phyloP scores from a whole-genome alignment of 1,284 basidiomycete species.

The Marasmius tenuissimus region DNA sequence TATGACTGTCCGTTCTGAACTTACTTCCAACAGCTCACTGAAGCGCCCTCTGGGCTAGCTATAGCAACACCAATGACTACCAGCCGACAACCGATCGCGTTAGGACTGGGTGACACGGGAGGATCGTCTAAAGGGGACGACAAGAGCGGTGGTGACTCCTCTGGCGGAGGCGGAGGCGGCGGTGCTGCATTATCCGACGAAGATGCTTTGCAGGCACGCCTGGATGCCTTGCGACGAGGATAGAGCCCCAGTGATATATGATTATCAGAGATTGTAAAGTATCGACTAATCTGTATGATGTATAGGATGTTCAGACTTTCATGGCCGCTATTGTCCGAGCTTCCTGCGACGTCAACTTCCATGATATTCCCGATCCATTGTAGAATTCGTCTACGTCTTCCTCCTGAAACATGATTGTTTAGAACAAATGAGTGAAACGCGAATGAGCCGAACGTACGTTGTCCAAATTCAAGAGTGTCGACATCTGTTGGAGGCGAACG shows the following conservation, averaged over 20 bases:
- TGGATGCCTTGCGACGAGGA: constrained; percentile 78
- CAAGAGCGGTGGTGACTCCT: constrained; percentile 35
- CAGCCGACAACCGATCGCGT: constrained; percentile 74
- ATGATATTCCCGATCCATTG: constrained; percentile 87
- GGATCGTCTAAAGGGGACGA: constrained; percentile 37
- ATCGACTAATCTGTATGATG: constrained; percentile 2
- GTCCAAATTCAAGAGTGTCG: constrained; percentile 90
- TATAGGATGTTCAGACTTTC: constrained; percentile 39
- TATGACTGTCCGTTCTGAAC: constrained; percentile 9
- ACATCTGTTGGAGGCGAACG: constrained; percentile 88
- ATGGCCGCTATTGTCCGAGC: constrained; percentile 71
- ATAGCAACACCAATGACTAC: constrained; percentile 62
- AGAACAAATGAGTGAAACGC: constrained; percentile 8
- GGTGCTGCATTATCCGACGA: constrained; percentile 65
- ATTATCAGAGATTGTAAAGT: constrained; percentile 1
- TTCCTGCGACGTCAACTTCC: constrained; percentile 81
- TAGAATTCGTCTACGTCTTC: constrained; percentile 93
- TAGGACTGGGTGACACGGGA: constrained; percentile 71
- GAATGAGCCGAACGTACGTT: constrained; percentile 46
- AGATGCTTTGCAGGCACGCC: constrained; percentile 84
- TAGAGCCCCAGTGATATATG: constrained; percentile 25
- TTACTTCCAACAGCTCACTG: constrained; percentile 63
- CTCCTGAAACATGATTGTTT: constrained; percentile 48
- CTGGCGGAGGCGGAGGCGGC: constrained; percentile 28
- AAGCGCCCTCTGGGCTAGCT: constrained; percentile 76